phyloP scores from a whole-genome alignment of 2,329 filamentous ascomycete species.

The Xylariales sp. region DNA sequence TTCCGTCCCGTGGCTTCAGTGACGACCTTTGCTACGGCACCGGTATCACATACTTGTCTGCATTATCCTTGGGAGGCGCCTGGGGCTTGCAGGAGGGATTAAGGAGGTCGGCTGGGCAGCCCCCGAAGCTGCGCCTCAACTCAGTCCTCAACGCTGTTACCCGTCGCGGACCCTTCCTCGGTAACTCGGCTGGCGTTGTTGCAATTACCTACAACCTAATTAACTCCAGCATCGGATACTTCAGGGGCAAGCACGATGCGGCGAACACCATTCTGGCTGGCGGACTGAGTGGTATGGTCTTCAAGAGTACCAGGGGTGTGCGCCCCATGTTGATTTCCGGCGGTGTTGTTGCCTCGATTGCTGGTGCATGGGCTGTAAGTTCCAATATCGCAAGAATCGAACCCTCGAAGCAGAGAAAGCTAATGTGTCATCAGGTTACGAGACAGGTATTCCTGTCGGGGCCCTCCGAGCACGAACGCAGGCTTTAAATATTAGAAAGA shows the following conservation, averaged over 20 bases:
- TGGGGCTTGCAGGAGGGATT: conserved; percentile 93
- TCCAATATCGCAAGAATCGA: conserved; percentile 1
- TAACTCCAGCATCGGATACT: conserved; percentile 77
- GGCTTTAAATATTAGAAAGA: not conserved
- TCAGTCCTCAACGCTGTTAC: conserved; percentile 93
- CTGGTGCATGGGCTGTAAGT: conserved; percentile 85
- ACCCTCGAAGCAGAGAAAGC: no score
- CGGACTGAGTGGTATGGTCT: conserved; percentile 83
- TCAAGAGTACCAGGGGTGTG: conserved; percentile 90
- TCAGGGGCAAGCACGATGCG: conserved; percentile 82
- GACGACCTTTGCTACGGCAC: conserved; percentile 98
- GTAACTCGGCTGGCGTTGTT: conserved; percentile 92
- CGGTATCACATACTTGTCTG: conserved; percentile 88
- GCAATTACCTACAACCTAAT: conserved; percentile 95
- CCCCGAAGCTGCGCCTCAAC: conserved; percentile 90
- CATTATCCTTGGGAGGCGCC: conserved; percentile 76
- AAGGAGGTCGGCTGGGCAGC: conserved; percentile 67
- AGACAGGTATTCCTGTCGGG: not conserved
- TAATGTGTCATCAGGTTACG: no score
- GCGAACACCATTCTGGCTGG: conserved; percentile 86
- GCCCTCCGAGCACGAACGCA: not conserved
- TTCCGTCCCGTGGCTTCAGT: conserved; percentile 94
- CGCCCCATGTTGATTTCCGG: conserved; percentile 94
- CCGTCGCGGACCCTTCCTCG: conserved; percentile 86
- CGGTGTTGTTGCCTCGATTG: conserved; percentile 80